These are phyloP conservation scores for Colletotrichum liriopes DNA, from an alignment of 2,329 filamentous ascomycete genomes.

Conservation along the genomic window DNA sequence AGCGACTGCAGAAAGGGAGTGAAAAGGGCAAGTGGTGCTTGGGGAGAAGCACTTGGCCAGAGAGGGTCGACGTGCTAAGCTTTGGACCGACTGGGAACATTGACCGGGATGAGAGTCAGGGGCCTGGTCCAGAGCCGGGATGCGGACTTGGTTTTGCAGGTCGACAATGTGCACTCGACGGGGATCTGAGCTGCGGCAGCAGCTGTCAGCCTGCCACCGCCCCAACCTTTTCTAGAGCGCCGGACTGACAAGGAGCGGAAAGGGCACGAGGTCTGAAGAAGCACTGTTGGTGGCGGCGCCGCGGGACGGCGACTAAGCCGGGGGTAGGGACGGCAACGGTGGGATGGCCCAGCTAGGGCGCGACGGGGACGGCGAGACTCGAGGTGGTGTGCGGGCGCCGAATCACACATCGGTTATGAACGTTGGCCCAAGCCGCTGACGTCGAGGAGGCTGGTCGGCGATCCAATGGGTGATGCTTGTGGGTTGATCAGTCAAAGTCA, in stretches of 20 bases:
- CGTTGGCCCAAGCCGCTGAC: neutral
- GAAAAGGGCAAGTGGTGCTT: neutral
- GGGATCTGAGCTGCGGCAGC: neutral
- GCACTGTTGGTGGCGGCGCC: neutral
- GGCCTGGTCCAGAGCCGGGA: slow-evolving; percentile 11
- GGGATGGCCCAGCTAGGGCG: neutral
- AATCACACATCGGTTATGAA: slow-evolving; percentile 1
- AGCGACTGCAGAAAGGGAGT: slow-evolving; percentile 9
- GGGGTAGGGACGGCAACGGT: neutral
- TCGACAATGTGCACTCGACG: neutral
- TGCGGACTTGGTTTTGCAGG: neutral
- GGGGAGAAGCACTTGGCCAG: neutral
- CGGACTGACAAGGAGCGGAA: neutral
- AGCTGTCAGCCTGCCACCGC: slow-evolving; percentile 5
- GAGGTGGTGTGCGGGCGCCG: slow-evolving; percentile 12
- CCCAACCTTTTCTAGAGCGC: neutral
- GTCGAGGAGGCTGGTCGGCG: neutral
- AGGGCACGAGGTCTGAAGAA: neutral
- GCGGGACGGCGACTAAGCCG: neutral
- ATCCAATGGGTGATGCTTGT: neutral
- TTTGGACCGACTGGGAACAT: slow-evolving; percentile 16
- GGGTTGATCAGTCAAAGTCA: neutral
- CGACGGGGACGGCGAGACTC: neutral
- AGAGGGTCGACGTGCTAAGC: slow-evolving; percentile 6
- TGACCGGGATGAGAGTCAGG: slow-evolving; percentile 34